These are phyloP conservation scores for Rhizopus sp. DNA, from an alignment of 371 early-diverging fungal genomes.

Conservation along the genomic window DNA sequence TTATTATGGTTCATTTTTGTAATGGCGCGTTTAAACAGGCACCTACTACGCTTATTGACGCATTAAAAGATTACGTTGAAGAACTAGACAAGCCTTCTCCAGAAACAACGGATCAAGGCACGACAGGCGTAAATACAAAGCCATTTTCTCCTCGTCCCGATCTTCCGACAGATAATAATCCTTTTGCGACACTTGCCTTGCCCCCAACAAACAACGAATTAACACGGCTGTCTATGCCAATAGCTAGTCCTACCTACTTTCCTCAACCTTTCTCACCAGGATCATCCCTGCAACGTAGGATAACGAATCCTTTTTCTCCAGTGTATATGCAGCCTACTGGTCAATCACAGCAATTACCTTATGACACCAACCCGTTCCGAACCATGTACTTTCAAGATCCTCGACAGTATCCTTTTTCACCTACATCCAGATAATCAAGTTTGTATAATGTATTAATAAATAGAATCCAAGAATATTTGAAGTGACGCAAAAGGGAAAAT, in stretches of 20 bases:
- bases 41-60: conserved; percentile 80
- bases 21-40: conserved; percentile 47
- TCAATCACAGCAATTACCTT: neutral
- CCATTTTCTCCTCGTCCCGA: neutral
- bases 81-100: conserved; percentile 22
- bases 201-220: neutral
- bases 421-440: neutral
- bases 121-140: neutral
- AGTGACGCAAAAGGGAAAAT: no score
- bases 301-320: neutral
- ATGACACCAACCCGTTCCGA: neutral
- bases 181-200: neutral
- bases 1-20: neutral
- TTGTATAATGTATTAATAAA: no score
- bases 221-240: no score
- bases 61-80: conserved; percentile 84
- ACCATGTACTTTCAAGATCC: neutral
- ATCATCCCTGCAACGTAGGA: neutral
- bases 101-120: neutral
- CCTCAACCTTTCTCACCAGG: no score
- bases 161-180: neutral
- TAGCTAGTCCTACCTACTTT: no score
- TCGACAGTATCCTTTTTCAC: neutral
- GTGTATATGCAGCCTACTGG: no score
- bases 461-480: no score